Evolutionary conservation across 176 grass and related monocot genomes (phyloP).

Genomic region (Cenchrus purpureus): DNA sequence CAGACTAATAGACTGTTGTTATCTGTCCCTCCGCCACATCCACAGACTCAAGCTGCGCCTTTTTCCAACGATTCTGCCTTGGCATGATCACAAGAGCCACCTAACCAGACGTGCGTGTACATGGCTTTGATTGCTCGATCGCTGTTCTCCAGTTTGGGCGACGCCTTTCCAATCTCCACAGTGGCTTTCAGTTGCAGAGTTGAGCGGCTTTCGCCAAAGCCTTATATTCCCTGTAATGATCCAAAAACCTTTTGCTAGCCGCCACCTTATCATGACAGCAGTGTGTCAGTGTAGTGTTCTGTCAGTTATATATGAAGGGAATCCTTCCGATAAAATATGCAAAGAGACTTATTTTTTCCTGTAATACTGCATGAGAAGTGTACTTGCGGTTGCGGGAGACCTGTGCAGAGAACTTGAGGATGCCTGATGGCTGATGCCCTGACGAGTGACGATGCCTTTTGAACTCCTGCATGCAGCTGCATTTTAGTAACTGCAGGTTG

Average conservation of each 20-base stretch:
- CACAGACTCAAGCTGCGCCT: not conserved
- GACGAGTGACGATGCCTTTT: not conserved
- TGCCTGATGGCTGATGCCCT: no score
- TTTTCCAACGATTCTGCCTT: not conserved
- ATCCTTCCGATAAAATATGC: not conserved
- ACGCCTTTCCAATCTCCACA: not conserved
- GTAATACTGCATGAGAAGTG: not conserved
- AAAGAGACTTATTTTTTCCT: not conserved
- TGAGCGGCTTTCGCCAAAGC: conserved; percentile 10
- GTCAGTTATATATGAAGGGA: no score
- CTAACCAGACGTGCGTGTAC: not conserved
- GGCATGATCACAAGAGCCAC: not conserved
- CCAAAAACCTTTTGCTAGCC: not conserved
- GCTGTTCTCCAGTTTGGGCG: conserved; percentile 19
- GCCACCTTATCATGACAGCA: conserved; percentile 20
- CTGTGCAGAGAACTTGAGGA: not conserved
- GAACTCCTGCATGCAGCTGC: not conserved
- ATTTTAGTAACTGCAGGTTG: not conserved
- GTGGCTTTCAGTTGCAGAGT: not conserved
- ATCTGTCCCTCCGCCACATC: not conserved
- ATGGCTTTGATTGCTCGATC: not conserved
- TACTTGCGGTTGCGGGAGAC: not conserved
- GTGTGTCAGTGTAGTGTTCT: not conserved
- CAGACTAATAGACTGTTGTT: not conserved
- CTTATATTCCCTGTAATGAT: not conserved